Evolutionary conservation across 2,329 filamentous ascomycete species (phyloP).

Genomic region (Scytalidium sp.): DNA sequence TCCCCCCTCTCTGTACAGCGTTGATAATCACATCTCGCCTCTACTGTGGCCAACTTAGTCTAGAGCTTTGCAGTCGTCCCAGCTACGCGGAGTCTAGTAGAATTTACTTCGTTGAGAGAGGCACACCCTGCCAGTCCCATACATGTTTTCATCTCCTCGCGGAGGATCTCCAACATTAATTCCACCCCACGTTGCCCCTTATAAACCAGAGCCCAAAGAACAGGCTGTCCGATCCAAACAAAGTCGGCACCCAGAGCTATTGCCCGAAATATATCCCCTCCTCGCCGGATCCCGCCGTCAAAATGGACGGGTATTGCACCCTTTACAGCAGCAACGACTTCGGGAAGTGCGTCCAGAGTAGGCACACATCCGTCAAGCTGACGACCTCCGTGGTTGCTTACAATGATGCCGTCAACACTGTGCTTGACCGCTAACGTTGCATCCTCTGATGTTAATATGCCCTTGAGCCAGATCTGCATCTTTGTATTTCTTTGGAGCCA

Average conservation of each 20-base stretch:
- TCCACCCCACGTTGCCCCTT: constrained; percentile 57
- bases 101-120: background rate
- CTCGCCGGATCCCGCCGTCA: constrained; percentile 55
- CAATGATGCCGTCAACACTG: constrained; percentile 57
- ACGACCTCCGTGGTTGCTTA: constrained; percentile 54
- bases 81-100: background rate
- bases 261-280: constrained; percentile 58
- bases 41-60: background rate
- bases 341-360: constrained; percentile 33
- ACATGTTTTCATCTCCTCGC: constrained; percentile 13
- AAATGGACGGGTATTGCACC: constrained; percentile 36
- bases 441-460: constrained; percentile 54
- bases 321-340: constrained; percentile 19
- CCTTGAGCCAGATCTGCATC: constrained; percentile 44
- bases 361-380: constrained; percentile 51
- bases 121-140: constrained; percentile 12
- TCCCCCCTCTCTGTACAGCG: too few species aligned
- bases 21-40: too few species aligned
- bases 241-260: constrained; percentile 61
- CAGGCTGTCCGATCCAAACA: constrained; percentile 57
- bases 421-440: constrained; percentile 56
- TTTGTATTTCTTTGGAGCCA: constrained; percentile 47
- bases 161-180: constrained; percentile 48
- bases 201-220: constrained; percentile 58
- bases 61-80: background rate